Percentiles rank a stretch among this genome's conserved stretches.
These are phyloP conservation scores for Trichocomaceae sp. DNA, from an alignment of 2,329 filamentous ascomycete genomes.

Conservation along the genomic window DNA sequence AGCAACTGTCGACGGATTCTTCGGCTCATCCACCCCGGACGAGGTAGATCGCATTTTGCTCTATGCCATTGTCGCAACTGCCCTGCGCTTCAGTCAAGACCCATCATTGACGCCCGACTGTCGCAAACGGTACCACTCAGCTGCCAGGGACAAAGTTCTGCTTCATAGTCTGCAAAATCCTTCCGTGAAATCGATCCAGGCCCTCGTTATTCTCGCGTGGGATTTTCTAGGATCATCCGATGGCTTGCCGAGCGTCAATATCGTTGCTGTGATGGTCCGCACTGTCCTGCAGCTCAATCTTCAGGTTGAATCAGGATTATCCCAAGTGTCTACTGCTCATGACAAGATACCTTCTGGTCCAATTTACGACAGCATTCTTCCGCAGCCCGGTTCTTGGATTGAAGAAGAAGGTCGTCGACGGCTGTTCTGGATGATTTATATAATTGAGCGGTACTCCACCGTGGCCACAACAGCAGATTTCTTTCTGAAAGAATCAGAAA, in stretches of 20 bases:
- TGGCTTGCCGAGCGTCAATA: slow-evolving; percentile 84
- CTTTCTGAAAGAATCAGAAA: slow-evolving; percentile 78
- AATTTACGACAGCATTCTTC: slow-evolving; percentile 57
- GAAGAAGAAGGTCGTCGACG: slow-evolving; percentile 80
- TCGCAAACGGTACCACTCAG: slow-evolving; percentile 66
- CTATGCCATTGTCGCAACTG: slow-evolving; percentile 82
- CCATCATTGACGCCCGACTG: slow-evolving; percentile 64
- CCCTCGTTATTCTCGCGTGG: slow-evolving; percentile 76
- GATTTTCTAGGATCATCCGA: slow-evolving; percentile 82
- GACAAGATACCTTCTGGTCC: slow-evolving; percentile 80
- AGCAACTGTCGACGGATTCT: slow-evolving; percentile 72
- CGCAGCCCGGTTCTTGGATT: slow-evolving; percentile 75
- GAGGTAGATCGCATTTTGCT: slow-evolving; percentile 76
- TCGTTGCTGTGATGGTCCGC: slow-evolving; percentile 79
- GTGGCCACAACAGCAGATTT: slow-evolving; percentile 90
- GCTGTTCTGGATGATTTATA: slow-evolving; percentile 90
- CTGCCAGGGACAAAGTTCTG: slow-evolving; percentile 78
- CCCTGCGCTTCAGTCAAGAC: slow-evolving; percentile 76
- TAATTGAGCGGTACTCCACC: slow-evolving; percentile 83
- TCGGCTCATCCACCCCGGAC: slow-evolving; percentile 67
- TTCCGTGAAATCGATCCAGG: slow-evolving; percentile 79
- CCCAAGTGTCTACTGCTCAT: slow-evolving; percentile 70
- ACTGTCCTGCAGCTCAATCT: slow-evolving; percentile 83
- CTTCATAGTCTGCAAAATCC: slow-evolving; percentile 84
- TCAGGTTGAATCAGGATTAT: slow-evolving; percentile 73